Base-by-base conservation (phyloP, 108 stramenopile species). In the Pelagomonas calceolata region DNA sequence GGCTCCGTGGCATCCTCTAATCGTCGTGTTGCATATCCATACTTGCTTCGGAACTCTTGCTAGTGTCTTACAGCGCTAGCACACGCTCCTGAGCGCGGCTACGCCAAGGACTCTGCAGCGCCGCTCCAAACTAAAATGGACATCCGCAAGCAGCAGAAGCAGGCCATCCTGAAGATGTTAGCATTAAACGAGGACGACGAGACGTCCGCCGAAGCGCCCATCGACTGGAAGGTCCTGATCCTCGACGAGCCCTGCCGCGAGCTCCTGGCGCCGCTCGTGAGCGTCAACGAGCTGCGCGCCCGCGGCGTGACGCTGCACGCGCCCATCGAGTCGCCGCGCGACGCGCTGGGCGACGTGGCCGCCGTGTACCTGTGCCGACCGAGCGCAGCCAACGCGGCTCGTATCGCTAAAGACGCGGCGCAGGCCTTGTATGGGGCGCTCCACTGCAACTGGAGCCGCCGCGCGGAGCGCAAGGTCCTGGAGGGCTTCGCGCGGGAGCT, bases 191-290 rank as follows among this genome's bases (percentile, higher is more conserved):
- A 5, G 9, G 67, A 68, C 26, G 67, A 68, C 5, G 39, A 44
- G 18, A 31, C 67, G 29, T 10, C 4, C 30, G 67, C 30, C 43
- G 32, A 32, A 30, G 32, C 32, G 34, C 39, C 43, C 85, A 88
- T 87, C 72, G 88, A 94, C 72, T 99, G 96, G 96, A 99, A 97
- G 83, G 91, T 97, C 45, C 81, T 99, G 64, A 92, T 99, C 71
- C 97, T 97, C 80, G 98, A 99, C 84, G 75, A 77, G 18, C 84
- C 86, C 70, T 92, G 93, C 72, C 89, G 95, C 36, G 88, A 91
- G 68, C 93, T 99, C 73, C 94, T 99, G 76, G 94, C 93, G 7
- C 96, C 98, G 10, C 84, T 99, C 14, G 76, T 97, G 18, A 87
- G 87, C 67, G 95, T 99, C 29, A 87, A 90, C 65, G 91, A 90